Percentiles rank a stretch among this genome's conserved stretches.
Evolutionary conservation across 345 rosid species (phyloP).

Genomic region (Salix caprea): DNA sequence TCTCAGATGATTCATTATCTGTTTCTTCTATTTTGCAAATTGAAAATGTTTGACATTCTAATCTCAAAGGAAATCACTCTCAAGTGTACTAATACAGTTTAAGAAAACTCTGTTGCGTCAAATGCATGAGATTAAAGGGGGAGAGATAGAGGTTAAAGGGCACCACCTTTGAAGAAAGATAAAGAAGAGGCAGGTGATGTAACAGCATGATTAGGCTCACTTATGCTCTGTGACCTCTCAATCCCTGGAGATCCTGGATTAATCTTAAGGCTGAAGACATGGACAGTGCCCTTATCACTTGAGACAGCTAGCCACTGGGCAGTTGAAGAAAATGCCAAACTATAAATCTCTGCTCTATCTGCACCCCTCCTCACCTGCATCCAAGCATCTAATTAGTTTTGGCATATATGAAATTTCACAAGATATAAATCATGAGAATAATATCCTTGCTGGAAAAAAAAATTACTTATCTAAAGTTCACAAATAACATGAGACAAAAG

Average conservation of each 20-base stretch:
- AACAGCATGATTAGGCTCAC: constrained; percentile 30
- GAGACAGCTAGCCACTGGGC: constrained; percentile 94
- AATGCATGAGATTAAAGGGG: not conserved
- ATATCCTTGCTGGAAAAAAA: not conserved
- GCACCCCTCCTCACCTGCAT: constrained; percentile 94
- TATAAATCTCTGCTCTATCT: constrained; percentile 94
- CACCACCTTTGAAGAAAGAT: constrained; percentile 75
- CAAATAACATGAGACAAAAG: not conserved
- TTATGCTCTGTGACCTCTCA: constrained; percentile 38
- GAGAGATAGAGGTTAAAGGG: not conserved
- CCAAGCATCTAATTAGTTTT: not conserved
- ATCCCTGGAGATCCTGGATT: constrained; percentile 44
- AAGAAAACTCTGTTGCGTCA: not conserved
- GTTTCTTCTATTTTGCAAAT: not conserved
- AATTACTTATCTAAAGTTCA: not conserved
- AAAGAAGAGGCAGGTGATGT: constrained; percentile 53
- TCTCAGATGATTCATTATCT: not conserved
- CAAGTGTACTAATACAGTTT: not conserved
- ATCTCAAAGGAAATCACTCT: not conserved
- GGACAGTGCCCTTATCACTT: constrained; percentile 97
- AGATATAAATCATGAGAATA: not conserved
- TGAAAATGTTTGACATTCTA: not conserved
- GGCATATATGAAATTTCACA: not conserved
- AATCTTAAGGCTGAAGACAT: constrained; percentile 82
- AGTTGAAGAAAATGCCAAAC: constrained; percentile 86